Conservation (phyloP, 148 eudicot species). For the Silene latifolia region DNA sequence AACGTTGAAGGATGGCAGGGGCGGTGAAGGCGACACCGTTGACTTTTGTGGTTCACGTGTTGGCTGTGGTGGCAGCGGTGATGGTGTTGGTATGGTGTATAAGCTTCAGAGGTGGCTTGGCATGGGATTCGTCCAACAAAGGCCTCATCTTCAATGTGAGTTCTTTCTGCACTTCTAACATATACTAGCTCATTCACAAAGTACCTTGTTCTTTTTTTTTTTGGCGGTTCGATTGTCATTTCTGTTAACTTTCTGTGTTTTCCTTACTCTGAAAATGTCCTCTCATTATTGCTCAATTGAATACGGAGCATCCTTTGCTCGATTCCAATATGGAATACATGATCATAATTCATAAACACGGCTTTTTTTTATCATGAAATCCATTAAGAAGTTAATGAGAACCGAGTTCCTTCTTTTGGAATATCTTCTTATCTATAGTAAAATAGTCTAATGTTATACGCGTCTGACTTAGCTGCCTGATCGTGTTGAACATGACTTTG, state of each 20-base stretch:
- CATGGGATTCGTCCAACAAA: slow-evolving; percentile 74
- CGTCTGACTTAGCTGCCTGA: slow-evolving; percentile 1
- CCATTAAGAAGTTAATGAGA: not conserved
- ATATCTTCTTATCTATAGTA: not conserved
- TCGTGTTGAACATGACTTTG: slow-evolving; percentile 3
- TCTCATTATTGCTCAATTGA: not conserved
- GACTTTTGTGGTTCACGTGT: slow-evolving; percentile 52
- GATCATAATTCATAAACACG: not conserved
- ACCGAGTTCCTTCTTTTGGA: not conserved
- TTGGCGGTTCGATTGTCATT: not conserved
- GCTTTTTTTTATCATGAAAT: not conserved
- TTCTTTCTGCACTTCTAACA: not conserved
- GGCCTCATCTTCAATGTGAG: slow-evolving; percentile 75
- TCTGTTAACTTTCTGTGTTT: not conserved
- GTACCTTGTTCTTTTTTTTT: not conserved
- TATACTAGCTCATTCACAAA: not conserved
- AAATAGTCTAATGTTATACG: not conserved
- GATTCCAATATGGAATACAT: not conserved
- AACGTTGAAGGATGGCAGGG: slow-evolving; percentile 32
- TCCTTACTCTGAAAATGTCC: not conserved
- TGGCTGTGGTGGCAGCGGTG: slow-evolving; percentile 52
- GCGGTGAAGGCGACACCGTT: slow-evolving; percentile 44
- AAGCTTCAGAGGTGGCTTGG: slow-evolving; percentile 75
- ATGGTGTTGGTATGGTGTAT: slow-evolving; percentile 75
- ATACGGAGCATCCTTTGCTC: not conserved